These are phyloP conservation scores for Cercospora sojina DNA, from an alignment of 2,329 filamentous ascomycete species.

Conservation along the genomic window DNA sequence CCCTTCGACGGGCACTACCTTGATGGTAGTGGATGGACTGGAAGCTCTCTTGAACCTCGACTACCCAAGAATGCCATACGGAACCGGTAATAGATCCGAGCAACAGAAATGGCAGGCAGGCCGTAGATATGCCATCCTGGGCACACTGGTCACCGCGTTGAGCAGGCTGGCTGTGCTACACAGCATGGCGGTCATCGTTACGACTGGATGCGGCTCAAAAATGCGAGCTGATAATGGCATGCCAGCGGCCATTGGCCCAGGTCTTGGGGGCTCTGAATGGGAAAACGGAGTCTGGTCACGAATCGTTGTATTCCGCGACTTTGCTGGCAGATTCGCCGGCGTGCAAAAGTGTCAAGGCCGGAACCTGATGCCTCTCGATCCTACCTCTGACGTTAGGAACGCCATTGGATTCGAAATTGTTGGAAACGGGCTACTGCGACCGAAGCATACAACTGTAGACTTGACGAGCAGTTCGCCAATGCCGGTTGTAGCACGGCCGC, in stretches of 20 bases:
- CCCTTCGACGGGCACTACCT: slow-evolving; percentile 60
- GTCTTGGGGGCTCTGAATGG: slow-evolving; percentile 75
- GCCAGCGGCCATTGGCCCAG: slow-evolving; percentile 70
- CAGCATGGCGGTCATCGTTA: slow-evolving; percentile 70
- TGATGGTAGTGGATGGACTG: slow-evolving; percentile 76
- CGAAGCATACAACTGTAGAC: slow-evolving; percentile 28
- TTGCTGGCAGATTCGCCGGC: slow-evolving; percentile 45
- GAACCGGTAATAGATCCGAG: slow-evolving; percentile 44
- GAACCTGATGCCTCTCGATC: slow-evolving; percentile 33
- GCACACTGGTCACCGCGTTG: slow-evolving; percentile 59
- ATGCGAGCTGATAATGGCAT: slow-evolving; percentile 56
- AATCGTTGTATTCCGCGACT: slow-evolving; percentile 77
- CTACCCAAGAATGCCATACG: slow-evolving; percentile 58
- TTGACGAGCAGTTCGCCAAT: slow-evolving; percentile 19
- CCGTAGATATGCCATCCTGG: slow-evolving; percentile 61
- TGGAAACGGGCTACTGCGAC: slow-evolving; percentile 44
- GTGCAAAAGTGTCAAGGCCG: slow-evolving; percentile 47
- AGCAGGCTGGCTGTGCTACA: slow-evolving; percentile 72
- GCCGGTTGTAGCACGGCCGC: neutral
- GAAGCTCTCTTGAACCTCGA: slow-evolving; percentile 74
- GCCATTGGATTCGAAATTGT: slow-evolving; percentile 53
- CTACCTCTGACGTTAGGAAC: slow-evolving; percentile 44
- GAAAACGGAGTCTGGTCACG: slow-evolving; percentile 73
- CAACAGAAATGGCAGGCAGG: slow-evolving; percentile 50
- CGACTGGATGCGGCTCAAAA: slow-evolving; percentile 80